Evolutionary conservation across 2,329 filamentous ascomycete species (phyloP).

Genomic region (Xylariaceae sp.): DNA sequence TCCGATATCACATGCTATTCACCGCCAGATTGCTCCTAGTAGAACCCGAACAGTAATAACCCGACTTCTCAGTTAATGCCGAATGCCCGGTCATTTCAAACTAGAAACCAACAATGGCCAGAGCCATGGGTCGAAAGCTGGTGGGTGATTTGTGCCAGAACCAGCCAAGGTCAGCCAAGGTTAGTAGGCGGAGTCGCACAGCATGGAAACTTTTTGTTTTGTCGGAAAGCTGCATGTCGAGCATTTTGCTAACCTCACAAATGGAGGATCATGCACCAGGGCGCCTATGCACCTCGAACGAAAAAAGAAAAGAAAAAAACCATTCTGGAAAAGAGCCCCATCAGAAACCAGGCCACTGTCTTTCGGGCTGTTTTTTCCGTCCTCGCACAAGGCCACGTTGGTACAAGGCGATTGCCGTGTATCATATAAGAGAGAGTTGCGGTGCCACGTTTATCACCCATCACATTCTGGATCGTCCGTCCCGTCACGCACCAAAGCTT

Average conservation of each 20-base stretch:
- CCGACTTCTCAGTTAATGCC: background rate
- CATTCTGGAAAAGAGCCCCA: conserved; percentile 27
- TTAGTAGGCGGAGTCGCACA: no score
- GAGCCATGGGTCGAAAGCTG: background rate
- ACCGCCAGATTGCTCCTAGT: conserved; percentile 4
- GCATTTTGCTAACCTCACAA: conserved; percentile 14
- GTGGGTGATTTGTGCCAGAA: background rate
- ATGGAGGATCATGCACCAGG: conserved; percentile 31
- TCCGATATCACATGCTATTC: conserved; percentile 6
- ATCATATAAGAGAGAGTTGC: background rate
- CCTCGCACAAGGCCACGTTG: conserved; percentile 10
- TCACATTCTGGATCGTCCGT: background rate
- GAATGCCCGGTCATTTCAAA: background rate
- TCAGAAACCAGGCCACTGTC: background rate
- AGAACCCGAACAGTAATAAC: background rate
- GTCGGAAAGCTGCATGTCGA: conserved; percentile 3
- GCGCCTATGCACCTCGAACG: conserved; percentile 39
- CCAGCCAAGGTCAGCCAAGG: no score
- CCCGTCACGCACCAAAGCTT: conserved; percentile 16
- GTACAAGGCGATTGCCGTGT: background rate
- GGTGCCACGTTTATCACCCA: conserved; percentile 20
- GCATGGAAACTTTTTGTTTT: background rate
- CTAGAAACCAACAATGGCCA: conserved; percentile 15
- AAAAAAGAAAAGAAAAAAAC: conserved; percentile 17
- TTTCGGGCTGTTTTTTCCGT: background rate